phyloP scores from a whole-genome alignment of 129 eudicot genomes.

The Scalesia atractyloides region DNA sequence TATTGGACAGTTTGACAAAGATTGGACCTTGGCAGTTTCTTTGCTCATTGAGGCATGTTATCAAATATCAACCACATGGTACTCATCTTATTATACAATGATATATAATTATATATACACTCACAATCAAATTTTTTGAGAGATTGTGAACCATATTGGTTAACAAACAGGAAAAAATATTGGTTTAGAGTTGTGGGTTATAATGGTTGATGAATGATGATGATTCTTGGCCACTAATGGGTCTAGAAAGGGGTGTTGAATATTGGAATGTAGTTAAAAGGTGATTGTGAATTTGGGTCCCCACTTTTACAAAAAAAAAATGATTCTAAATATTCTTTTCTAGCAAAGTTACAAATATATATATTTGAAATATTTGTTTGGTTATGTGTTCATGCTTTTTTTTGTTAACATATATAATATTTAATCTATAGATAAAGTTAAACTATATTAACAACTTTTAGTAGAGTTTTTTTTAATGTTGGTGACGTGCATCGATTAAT shows the following conservation, averaged over 20 bases:
- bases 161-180: constrained; percentile 3
- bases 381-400: too few species aligned
- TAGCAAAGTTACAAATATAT: too few species aligned
- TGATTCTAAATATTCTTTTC: too few species aligned
- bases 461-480: too few species aligned
- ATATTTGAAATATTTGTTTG: too few species aligned
- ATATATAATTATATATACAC: background rate
- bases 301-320: background rate
- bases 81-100: constrained; percentile 33
- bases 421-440: too few species aligned
- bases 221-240: constrained; percentile 31
- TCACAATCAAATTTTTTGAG: background rate
- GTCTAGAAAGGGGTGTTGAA: constrained; percentile 18
- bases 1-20: constrained; percentile 14
- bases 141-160: background rate
- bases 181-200: background rate
- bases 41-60: constrained; percentile 35
- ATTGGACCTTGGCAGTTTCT: constrained; percentile 36
- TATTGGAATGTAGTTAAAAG: constrained; percentile 19
- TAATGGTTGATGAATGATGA: constrained; percentile 6
- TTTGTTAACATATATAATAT: too few species aligned
- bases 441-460: too few species aligned
- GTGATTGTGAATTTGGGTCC: constrained; percentile 9
- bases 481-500: too few species aligned
- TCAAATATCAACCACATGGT: constrained; percentile 49